Evolutionary conservation across 495 filamentous ascomycete genomes (phyloP).

Genomic region (Daldinia decipiens): DNA sequence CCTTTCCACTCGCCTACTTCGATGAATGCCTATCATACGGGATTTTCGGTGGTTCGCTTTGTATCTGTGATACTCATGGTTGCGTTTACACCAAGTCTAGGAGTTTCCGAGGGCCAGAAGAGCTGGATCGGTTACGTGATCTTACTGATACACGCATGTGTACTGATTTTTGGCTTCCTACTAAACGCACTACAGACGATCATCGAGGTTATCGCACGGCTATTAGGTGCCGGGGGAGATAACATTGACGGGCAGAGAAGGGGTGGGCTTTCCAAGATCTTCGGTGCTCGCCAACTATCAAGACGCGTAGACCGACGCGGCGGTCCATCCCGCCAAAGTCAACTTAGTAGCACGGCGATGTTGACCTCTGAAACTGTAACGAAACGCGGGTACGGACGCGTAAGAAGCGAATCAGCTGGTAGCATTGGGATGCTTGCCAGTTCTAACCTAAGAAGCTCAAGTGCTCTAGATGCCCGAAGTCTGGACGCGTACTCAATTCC

Average conservation of each 20-base stretch:
- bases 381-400: constrained; percentile 75
- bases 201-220: constrained; percentile 83
- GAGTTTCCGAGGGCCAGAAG: constrained; percentile 77
- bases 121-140: constrained; percentile 97
- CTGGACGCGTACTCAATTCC: constrained; percentile 53
- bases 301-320: constrained; percentile 72
- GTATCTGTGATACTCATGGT: constrained; percentile 84
- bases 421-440: constrained; percentile 79
- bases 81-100: constrained; percentile 84
- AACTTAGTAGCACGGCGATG: constrained; percentile 84
- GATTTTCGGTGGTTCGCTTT: constrained; percentile 82
- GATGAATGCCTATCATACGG: constrained; percentile 96
- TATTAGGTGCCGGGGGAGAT: constrained; percentile 81
- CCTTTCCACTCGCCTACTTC: constrained; percentile 91
- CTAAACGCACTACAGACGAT: constrained; percentile 90
- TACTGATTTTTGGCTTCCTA: constrained; percentile 93
- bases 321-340: constrained; percentile 72
- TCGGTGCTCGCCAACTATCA: constrained; percentile 92
- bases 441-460: constrained; percentile 54
- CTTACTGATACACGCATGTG: constrained; percentile 83
- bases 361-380: constrained; percentile 69
- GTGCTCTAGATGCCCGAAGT: constrained; percentile 55
- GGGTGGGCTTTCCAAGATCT: constrained; percentile 89
- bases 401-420: constrained; percentile 81
- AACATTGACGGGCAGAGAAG: constrained; percentile 75